Conservation (phyloP, 805 yeast genomes). For the Saturnispora galanensis region DNA sequence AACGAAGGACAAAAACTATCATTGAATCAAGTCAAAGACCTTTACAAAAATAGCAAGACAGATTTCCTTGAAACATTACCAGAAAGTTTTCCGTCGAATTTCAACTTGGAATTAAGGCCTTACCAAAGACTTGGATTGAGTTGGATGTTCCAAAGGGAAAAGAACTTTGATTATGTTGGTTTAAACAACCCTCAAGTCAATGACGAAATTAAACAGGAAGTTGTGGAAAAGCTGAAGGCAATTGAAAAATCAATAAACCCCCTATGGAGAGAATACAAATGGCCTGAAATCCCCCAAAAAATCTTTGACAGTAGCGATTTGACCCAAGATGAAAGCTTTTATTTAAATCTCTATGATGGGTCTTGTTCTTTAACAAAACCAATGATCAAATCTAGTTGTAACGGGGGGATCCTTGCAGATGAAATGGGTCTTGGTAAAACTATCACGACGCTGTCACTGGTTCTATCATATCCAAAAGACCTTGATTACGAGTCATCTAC, state of each 20-base stretch:
- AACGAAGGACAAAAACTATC: slow-evolving; percentile 27
- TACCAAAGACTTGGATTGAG: slow-evolving; percentile 81
- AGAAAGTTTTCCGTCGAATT: slow-evolving; percentile 47
- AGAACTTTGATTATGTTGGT: slow-evolving; percentile 41
- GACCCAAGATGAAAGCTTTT: slow-evolving; percentile 32
- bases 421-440: slow-evolving; percentile 98
- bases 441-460: slow-evolving; percentile 65
- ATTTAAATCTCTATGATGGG: slow-evolving; percentile 72
- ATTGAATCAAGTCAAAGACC: slow-evolving; percentile 63
- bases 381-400: slow-evolving; percentile 43
- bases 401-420: slow-evolving; percentile 89
- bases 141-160: slow-evolving; percentile 83
- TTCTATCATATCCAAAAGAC: slow-evolving; percentile 57
- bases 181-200: slow-evolving; percentile 18
- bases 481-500: slow-evolving; percentile 10
- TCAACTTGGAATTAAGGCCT: slow-evolving; percentile 50
- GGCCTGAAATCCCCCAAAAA: slow-evolving; percentile 43
- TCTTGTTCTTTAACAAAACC: slow-evolving; percentile 66
- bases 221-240: slow-evolving; percentile 16
- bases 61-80: slow-evolving; percentile 39
- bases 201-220: slow-evolving; percentile 17
- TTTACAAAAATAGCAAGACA: slow-evolving; percentile 60
- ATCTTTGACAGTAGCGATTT: not conserved
- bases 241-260: slow-evolving; percentile 61
- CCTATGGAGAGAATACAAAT: slow-evolving; percentile 66